These are phyloP conservation scores for Pilaira anomala DNA, from an alignment of 192 early-diverging fungal genomes.

Conservation along the genomic window DNA sequence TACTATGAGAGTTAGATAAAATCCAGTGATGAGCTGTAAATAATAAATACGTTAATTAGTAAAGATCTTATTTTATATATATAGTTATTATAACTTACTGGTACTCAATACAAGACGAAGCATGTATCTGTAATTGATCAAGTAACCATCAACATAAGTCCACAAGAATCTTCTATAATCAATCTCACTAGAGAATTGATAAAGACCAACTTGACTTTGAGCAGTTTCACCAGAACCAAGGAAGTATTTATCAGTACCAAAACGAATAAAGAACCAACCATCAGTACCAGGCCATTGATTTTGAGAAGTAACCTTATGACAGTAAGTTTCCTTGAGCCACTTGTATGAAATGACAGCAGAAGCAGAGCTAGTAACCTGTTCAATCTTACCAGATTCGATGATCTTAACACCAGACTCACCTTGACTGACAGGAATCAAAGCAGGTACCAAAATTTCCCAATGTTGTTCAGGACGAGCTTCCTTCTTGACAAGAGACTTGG, in stretches of 20 bases:
- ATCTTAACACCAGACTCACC: constrained; percentile 15
- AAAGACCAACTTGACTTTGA: constrained; percentile 18
- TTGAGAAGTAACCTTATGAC: constrained; percentile 14
- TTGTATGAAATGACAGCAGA: constrained; percentile 23
- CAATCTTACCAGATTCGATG: constrained; percentile 17
- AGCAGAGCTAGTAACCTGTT: constrained; percentile 9
- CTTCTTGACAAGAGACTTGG: constrained; percentile 9
- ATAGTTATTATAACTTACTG: constrained; percentile 12
- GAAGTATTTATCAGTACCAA: constrained; percentile 22
- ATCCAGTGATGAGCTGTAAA: constrained; percentile 16
- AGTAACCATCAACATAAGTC: constrained; percentile 28
- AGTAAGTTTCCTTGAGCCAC: constrained; percentile 24
- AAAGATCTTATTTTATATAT: neutral
- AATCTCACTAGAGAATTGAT: neutral
- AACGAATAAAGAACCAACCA: constrained; percentile 32
- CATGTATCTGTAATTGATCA: constrained; percentile 33
- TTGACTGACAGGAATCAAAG: constrained; percentile 17
- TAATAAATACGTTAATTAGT: neutral
- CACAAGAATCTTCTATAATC: constrained; percentile 30
- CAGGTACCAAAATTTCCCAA: constrained; percentile 28
- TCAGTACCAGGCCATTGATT: constrained; percentile 20
- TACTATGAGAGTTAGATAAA: constrained; percentile 1
- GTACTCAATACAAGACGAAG: constrained; percentile 23
- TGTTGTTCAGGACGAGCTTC: constrained; percentile 27
- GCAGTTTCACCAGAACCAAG: constrained; percentile 25